Percentiles rank a stretch among this genome's conserved stretches.
These are phyloP conservation scores for Lachancea sp. DNA, from an alignment of 805 yeast species.

Conservation along the genomic window DNA sequence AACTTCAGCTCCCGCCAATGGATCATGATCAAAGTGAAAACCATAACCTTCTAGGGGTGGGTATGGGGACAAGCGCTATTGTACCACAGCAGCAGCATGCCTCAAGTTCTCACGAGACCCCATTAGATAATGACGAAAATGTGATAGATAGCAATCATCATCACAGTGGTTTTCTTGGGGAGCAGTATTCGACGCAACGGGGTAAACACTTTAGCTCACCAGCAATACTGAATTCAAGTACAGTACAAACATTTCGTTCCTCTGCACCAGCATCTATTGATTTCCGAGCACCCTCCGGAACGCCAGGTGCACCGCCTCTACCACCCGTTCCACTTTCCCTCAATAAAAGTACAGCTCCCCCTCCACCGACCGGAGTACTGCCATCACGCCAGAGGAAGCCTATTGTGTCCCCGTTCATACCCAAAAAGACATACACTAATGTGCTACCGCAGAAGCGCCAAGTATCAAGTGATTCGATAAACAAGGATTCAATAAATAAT, in stretches of 20 bases:
- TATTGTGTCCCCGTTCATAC: slow-evolving; percentile 30
- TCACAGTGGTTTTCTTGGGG: not conserved
- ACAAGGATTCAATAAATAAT: not conserved
- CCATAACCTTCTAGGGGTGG: slow-evolving; percentile 4
- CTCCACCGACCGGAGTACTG: not conserved
- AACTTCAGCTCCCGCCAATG: not conserved
- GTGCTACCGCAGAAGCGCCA: slow-evolving; percentile 28
- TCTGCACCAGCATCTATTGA: not conserved
- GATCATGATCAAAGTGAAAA: not conserved
- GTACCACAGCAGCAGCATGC: not conserved
- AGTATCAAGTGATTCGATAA: slow-evolving; percentile 4
- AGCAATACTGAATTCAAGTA: not conserved
- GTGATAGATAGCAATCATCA: not conserved
- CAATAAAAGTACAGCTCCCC: not conserved
- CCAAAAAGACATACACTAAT: slow-evolving; percentile 25
- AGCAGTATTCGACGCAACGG: not conserved
- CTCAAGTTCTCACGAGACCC: not conserved
- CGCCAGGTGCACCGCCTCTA: slow-evolving; percentile 11
- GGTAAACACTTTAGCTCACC: not conserved
- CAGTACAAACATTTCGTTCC: not conserved
- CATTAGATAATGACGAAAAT: not conserved
- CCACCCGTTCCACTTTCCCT: slow-evolving; percentile 8
- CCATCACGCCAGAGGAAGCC: slow-evolving; percentile 15
- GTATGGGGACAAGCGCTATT: not conserved
- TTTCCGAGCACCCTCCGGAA: not conserved